Conservation (phyloP, 2,329 filamentous ascomycete genomes). For the Dendrostoma leiphaemia region DNA sequence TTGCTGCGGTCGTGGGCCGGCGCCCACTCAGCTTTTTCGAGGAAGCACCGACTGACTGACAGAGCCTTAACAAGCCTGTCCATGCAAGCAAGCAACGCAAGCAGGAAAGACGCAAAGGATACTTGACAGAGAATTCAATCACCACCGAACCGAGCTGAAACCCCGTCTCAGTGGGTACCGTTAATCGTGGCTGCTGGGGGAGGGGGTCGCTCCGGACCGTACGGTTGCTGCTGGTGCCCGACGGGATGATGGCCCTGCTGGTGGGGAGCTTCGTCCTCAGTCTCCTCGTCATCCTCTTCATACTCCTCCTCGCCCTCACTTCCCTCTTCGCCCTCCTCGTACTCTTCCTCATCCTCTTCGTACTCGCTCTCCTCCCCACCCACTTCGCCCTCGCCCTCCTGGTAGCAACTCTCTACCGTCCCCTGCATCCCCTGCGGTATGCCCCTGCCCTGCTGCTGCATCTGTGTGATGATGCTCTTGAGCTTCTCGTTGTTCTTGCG, state of each 20-base stretch:
- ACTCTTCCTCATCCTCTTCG: constrained; percentile 60
- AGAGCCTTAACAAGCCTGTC: too few species aligned
- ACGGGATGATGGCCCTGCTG: constrained; percentile 25
- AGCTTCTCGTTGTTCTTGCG: constrained; percentile 87
- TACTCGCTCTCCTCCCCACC: constrained; percentile 64
- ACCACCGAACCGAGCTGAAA: neutral
- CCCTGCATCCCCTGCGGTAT: constrained; percentile 62
- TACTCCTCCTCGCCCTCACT: constrained; percentile 62
- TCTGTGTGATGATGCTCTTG: constrained; percentile 90
- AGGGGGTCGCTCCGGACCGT: constrained; percentile 49
- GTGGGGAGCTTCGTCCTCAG: constrained; percentile 33
- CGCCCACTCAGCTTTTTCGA: too few species aligned
- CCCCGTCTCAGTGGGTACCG: constrained; percentile 35
- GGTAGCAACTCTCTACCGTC: constrained; percentile 59
- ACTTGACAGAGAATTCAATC: neutral
- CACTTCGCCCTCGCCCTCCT: constrained; percentile 46
- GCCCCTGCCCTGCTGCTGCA: constrained; percentile 91
- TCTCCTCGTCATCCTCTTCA: constrained; percentile 32
- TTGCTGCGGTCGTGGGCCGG: too few species aligned
- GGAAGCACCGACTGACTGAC: too few species aligned
- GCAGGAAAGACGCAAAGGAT: neutral
- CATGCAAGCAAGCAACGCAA: neutral
- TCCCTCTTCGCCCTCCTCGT: constrained; percentile 60
- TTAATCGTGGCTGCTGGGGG: constrained; percentile 41
- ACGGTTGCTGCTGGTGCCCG: constrained; percentile 36